Conservation (phyloP, 2,329 filamentous ascomycete species). For the Geoglossum cookeanum region DNA sequence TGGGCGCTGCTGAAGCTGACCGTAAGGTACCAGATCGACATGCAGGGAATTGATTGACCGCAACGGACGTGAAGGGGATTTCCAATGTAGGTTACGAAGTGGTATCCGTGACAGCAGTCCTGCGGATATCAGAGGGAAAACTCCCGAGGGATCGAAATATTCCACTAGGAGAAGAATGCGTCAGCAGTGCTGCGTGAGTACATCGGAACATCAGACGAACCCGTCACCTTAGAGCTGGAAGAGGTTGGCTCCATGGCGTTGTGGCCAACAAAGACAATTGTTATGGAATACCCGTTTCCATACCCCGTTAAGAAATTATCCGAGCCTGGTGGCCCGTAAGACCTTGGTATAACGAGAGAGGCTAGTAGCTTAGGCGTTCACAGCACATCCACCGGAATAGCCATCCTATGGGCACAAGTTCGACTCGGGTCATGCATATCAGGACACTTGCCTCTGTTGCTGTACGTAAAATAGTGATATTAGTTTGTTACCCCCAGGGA, state of each 20-base stretch:
- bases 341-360: no score
- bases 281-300: neutral
- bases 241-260: neutral
- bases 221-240: conserved; percentile 6
- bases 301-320: neutral
- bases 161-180: conserved; percentile 42
- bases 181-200: neutral
- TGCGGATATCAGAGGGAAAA: conserved; percentile 66
- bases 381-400: no score
- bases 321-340: neutral
- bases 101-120: conserved; percentile 64
- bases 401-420: no score
- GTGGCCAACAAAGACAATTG: neutral
- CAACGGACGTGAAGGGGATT: conserved; percentile 76
- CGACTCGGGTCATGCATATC: no score
- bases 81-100: conserved; percentile 87
- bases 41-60: conserved; percentile 88
- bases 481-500: no score
- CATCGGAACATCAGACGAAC: neutral
- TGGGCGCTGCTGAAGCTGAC: conserved; percentile 11
- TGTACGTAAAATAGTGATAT: no score
- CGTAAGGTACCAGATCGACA: conserved; percentile 58
- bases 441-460: no score
- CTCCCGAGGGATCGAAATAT: conserved; percentile 81
- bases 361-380: no score